These are phyloP conservation scores for Aspergillus sclerotiicarbonarius DNA, from an alignment of 495 filamentous ascomycete genomes.

Conservation along the genomic window DNA sequence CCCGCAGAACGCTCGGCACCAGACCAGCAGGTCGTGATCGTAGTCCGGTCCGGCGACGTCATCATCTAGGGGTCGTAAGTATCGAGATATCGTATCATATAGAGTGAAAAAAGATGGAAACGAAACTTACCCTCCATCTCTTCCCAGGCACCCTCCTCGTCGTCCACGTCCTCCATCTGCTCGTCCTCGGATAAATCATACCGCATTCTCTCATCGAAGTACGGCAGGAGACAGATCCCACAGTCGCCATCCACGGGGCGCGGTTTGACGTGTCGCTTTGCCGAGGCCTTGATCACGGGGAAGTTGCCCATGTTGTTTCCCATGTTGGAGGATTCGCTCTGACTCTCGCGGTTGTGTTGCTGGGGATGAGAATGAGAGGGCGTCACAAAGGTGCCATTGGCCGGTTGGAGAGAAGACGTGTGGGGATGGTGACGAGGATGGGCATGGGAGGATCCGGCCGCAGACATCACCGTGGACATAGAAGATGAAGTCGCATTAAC, in stretches of 20 bases:
- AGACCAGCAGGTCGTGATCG: not conserved
- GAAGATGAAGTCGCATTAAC: too few relatives aligned
- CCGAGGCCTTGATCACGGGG: too few relatives aligned
- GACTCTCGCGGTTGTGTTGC: too few relatives aligned
- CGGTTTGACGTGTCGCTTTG: not conserved
- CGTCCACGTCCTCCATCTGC: not conserved
- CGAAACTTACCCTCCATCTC: not conserved
- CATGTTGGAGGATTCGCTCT: too few relatives aligned
- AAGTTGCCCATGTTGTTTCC: too few relatives aligned
- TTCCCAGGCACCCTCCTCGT: not conserved
- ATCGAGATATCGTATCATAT: not conserved
- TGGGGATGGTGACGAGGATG: too few relatives aligned
- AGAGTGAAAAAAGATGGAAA: too few relatives aligned
- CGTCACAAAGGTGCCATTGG: too few relatives aligned
- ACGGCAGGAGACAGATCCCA: constrained; percentile 10
- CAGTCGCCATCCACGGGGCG: constrained; percentile 7
- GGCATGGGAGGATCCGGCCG: too few relatives aligned
- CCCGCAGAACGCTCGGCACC: constrained; percentile 13
- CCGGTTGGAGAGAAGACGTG: too few relatives aligned
- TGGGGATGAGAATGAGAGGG: too few relatives aligned
- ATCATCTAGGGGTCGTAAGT: not conserved
- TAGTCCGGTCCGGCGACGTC: not conserved
- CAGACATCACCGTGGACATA: too few relatives aligned
- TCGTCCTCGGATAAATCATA: not conserved
- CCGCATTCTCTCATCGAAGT: not conserved